Conservation (phyloP, 2,329 filamentous ascomycete species). For the Penicillium brevicompactum region DNA sequence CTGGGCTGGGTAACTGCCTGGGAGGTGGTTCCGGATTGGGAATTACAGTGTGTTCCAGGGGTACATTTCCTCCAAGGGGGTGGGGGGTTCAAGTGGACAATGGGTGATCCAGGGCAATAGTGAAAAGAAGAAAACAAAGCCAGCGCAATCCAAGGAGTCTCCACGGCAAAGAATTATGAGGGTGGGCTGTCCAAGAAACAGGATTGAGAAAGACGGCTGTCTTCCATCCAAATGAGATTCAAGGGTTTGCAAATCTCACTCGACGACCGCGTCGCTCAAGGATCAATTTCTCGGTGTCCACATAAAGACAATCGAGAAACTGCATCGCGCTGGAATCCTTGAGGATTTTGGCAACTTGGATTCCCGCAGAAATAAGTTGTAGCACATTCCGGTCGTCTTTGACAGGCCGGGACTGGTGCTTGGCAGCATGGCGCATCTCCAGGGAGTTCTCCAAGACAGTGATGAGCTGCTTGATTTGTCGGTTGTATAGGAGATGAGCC, state of each 20-base stretch:
- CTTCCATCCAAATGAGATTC: conserved; percentile 15
- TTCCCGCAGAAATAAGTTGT: conserved; percentile 82
- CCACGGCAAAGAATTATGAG: conserved; percentile 1
- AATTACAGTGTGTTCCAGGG: neutral
- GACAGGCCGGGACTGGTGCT: conserved; percentile 77
- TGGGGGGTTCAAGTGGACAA: neutral
- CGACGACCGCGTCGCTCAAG: conserved; percentile 59
- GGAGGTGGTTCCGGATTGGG: neutral
- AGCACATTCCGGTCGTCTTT: conserved; percentile 89
- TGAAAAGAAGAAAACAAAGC: neutral
- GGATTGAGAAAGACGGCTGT: conserved; percentile 7
- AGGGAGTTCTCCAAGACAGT: conserved; percentile 86
- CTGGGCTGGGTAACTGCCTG: neutral
- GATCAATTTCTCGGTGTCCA: conserved; percentile 78
- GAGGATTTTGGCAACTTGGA: conserved; percentile 84
- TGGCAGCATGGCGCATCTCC: conserved; percentile 83
- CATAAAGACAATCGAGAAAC: conserved; percentile 77
- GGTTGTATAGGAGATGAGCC: conserved; percentile 80
- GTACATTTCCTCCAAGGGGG: conserved; percentile 3
- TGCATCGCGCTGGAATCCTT: conserved; percentile 84
- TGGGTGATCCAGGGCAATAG: conserved; percentile 1
- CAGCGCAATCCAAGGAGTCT: conserved; percentile 8
- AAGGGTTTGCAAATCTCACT: conserved; percentile 38
- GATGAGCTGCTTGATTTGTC: conserved; percentile 88
- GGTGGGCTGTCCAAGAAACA: conserved; percentile 3